Percentiles rank a stretch among this genome's conserved stretches.
phyloP scores from a whole-genome alignment of 2,329 filamentous ascomycete genomes.

The Aspergillus niger region DNA sequence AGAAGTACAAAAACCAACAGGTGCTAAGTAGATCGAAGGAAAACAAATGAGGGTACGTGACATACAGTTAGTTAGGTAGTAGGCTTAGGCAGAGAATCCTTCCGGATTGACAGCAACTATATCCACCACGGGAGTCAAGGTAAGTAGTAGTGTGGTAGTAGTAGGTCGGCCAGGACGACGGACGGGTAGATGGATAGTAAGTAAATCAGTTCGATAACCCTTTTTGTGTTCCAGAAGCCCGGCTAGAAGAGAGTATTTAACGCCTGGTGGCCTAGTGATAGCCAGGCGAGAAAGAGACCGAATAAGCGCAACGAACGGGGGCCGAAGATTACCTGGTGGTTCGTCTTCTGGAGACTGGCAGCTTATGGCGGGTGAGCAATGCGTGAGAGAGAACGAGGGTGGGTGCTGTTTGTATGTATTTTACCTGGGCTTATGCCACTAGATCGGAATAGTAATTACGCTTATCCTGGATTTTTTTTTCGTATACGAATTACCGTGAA shows the following conservation, averaged over 20 bases:
- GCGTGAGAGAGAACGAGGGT: background rate
- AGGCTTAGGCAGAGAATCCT: constrained; percentile 5
- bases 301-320: constrained; percentile 11
- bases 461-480: background rate
- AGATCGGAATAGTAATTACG: background rate
- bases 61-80: constrained; percentile 8
- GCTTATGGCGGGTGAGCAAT: constrained; percentile 3
- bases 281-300: background rate
- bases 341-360: constrained; percentile 6
- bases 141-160: background rate
- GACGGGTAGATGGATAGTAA: background rate
- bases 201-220: background rate
- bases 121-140: background rate
- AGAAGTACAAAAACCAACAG: background rate
- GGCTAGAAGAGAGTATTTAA: constrained; percentile 12
- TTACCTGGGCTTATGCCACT: background rate
- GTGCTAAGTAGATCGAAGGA: background rate
- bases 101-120: constrained; percentile 6
- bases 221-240: background rate
- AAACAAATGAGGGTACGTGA: constrained; percentile 3
- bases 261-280: background rate
- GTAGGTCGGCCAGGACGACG: background rate
- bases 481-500: background rate
- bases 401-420: background rate
- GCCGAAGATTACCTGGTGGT: constrained; percentile 5